Base-by-base conservation (phyloP, 2,329 filamentous ascomycete species). In the Daldinia sp. region DNA sequence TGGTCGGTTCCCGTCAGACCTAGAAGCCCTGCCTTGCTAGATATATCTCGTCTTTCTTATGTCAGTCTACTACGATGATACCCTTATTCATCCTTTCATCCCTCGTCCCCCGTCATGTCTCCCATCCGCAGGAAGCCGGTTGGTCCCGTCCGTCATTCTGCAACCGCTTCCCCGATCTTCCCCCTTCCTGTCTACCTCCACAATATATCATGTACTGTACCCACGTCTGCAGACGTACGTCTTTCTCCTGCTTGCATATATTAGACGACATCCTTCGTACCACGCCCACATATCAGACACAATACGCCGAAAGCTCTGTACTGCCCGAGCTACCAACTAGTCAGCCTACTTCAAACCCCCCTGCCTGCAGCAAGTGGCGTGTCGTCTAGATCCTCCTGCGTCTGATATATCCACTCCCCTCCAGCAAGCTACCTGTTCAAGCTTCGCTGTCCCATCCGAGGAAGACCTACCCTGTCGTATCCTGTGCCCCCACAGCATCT, bases 311-410 rank as follows among this genome's bases (percentile, higher is more conserved):
- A n/a, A 39, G 37, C 53, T 43, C 37, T 58, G 49, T 66, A 55
- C 59, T 58, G 51, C 49, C 60, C 60, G 49, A 61, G 39, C 37
- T 61, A 55, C 39, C 39, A 35, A 41, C 39, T 45, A 47, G 49
- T 47, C 21, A 29, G 27, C 48, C 55, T 65, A 15, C 23, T 11
- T 39, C 27, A n/a, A 39, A 43, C 37, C 50, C 39, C 51, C 58
- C 58, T 50, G 50, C 48, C 34, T 58, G 54, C 61, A 67, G 49
- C 39, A 35, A 50, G 51, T 64, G 52, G 58, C 56, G 49, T 51
- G 50, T 64, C 43, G 59, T 49, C 58, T 32, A 68, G 61, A 68
- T 64, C 56, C 30, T 64, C 59, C 61, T 68, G 64, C 67, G 53
- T 68, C 48, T 62, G 53, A 67, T 68, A 64, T 51, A 52, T 13